Evolutionary conservation across 306 rosid species (phyloP), one percentile per base, ranked within the genome.

Genomic region (Corylus avellana): DNA sequence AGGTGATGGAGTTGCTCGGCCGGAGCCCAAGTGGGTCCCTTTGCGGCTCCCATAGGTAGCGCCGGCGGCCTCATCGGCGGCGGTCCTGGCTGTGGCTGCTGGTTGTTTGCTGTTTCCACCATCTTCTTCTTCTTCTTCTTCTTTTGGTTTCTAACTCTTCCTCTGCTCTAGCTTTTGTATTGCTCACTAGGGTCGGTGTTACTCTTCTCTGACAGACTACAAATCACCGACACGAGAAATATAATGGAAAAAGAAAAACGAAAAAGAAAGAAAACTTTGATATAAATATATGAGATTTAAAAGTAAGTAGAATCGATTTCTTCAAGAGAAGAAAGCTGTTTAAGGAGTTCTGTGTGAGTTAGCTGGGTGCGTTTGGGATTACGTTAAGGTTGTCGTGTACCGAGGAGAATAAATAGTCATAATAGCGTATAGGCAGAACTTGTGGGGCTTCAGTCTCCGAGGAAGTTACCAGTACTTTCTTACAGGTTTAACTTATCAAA

Each of bases 1-100:
- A 95, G 91, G 53, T 95, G 98, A 7, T 70, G 90, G 71, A 95
- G 92, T 50, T 95, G 99, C 83, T 91, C 98, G 39, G 92, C 80
- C 1, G 98, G 99, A 80, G 83, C 29, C 94, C 92, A 95, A 76
- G 58, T 73, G 73, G 99, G 96, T 1, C 99, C 98, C 73, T 75
- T 88, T 9, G 90, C 86, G 17, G 75, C 86, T 14, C 84, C 97
- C 63, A 89, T 85, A 81, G 85, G 83, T 48, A 77, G 87, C 7
- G 86, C 76, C 17, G 85, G 82, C 1, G 82, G 85, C 5, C 82
- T 66, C 16, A 85, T 80, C 14, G 84, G 82, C 35, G 76, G 85
- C 51, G 48, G 86, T 25, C 29, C 81, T 42, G 85, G 83, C 39
- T 89, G 93, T 29, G 86, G 81, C 72, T 88, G 87, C 5, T 85